Base-by-base conservation (phyloP, 2,329 filamentous ascomycete genomes). In the Fusarium chaquense region DNA sequence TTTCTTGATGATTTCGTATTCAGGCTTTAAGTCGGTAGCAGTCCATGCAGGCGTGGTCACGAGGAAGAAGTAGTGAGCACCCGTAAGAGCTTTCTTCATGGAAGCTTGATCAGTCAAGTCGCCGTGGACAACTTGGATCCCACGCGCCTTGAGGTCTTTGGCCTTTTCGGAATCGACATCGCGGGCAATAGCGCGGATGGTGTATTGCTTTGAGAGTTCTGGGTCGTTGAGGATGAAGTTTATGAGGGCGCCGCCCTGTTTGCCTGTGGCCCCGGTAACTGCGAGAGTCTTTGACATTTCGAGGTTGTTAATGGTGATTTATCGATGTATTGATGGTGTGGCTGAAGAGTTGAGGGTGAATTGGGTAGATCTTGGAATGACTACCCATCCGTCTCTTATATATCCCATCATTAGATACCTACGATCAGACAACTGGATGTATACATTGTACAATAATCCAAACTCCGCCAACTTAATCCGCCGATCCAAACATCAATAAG, bases 241-340 rank as follows among this genome's bases (percentile, higher is more conserved):
- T 57, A 86, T 77, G 11, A 86, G 78, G 11, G 83, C 83, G 13
- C 83, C 77, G 20, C 85, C 85, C 73, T 87, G 85, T 36, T 83
- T 80, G 62, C 85, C 84, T 1, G 85, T 87, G 24, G 84, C 84
- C 11, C 85, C 85, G 52, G 86, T 85, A 26, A 87, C 78, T 28
- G 78, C 80, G 35, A 85, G 75, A 33, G 80, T 67, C 40, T 81
- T 79, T 41, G 71, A 59, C 76, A 79, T 79, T 28, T 62, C 51
- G 20, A 16, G 6, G 20, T 5, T 32, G 9, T 6, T 12, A 22
- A 22, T 7, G 18, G n/a, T 24, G 5, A 6, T 10, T 44, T 16
- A 46, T 0, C 20, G 9, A 28, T 20, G 10, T n/a, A 36, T 28
- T 13, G 16, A 33, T 46, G 24, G 30, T 33, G 18, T 40, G 4